Base-by-base conservation (phyloP, 805 yeast species). In the Teunomyces lycoperdinae region DNA sequence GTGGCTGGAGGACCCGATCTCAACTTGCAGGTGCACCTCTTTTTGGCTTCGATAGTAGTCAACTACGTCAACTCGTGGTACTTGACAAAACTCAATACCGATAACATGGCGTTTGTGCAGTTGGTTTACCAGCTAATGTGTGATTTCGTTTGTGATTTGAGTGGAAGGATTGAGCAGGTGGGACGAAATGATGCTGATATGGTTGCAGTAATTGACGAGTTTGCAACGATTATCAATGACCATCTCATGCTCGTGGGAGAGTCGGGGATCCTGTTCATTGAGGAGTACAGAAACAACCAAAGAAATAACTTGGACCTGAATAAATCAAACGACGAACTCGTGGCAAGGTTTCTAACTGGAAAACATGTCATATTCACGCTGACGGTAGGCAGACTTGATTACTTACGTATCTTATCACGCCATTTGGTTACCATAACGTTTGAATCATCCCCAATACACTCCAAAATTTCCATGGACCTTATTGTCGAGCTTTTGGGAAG, bases 1-100 rank as follows among this genome's bases (percentile, higher is more conserved):
- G 58, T 68, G 7, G 58, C 42, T 47, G 30, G 44, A 41, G 16
- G 53, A 48, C 40, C 9, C 30, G 16, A 26, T 8, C 53, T 70
- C 36, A 70, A 70, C 43, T 60, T 70, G 43, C 66, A 68, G 45
- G 47, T 72, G 11, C 76, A 73, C 50, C 52, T 71, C 47, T 67
- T 73, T 46, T 50, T 71, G n/a, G 61, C 69, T 31, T 54, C 64
- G 2, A 63, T 71, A 9, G 39, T 53, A 40, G 49, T 46, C 30
- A 53, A 48, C 16, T 55, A 42, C 41, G 48, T 55, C 35, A 45
- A 35, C 30, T 48, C 56, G 39, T 55, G 58, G 58, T 55, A 55
- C 47, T 33, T 50, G 28, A 28, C 30, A 43, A 48, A 65, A 45
- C 51, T 69, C 20, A 68, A 68, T 45, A 65, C 71, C 5, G 66